Evolutionary conservation across 2,329 filamentous ascomycete genomes (phyloP).

Genomic region (Dothideomycetes sp.): DNA sequence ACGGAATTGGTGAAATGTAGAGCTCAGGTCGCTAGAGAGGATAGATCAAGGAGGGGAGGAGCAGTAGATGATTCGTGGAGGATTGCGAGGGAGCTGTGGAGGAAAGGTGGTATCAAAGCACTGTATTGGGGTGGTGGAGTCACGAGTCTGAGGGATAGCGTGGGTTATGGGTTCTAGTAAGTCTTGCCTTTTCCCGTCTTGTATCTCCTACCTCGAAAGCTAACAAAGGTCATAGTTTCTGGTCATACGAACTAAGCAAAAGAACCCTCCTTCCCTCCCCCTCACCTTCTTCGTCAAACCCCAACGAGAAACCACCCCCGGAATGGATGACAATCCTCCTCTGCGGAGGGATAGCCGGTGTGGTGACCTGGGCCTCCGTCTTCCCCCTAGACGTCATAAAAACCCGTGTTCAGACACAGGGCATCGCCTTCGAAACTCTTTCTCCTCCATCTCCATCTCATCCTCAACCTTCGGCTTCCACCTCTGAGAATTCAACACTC

Average conservation of each 20-base stretch:
- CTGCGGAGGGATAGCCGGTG: conserved; percentile 78
- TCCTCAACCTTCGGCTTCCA: too few relatives aligned
- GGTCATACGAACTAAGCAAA: conserved; percentile 74
- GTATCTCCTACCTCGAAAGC: neutral
- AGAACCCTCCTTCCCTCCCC: conserved; percentile 40
- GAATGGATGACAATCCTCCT: conserved; percentile 42
- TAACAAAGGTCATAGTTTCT: conserved; percentile 50
- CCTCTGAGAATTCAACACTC: too few relatives aligned
- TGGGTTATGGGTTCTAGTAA: conserved; percentile 93
- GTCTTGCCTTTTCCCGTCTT: conserved; percentile 19
- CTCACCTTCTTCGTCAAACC: too few relatives aligned
- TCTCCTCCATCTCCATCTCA: too few relatives aligned
- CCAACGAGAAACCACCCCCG: conserved; percentile 7
- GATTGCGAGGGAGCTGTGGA: conserved; percentile 26
- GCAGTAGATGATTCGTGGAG: too few relatives aligned
- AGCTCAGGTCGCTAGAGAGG: conserved; percentile 52
- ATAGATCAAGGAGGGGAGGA: too few relatives aligned
- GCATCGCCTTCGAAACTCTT: too few relatives aligned
- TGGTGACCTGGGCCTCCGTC: conserved; percentile 81
- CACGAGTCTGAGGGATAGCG: conserved; percentile 72
- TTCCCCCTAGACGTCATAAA: conserved; percentile 92
- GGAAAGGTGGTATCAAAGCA: conserved; percentile 47
- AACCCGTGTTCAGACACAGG: conserved; percentile 77
- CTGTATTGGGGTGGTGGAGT: conserved; percentile 74
- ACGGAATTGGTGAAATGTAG: conserved; percentile 88